Percentiles rank a stretch among this genome's conserved stretches.
These are phyloP conservation scores for Paecilomyces fulvus DNA, from an alignment of 2,329 filamentous ascomycete genomes.

Conservation along the genomic window DNA sequence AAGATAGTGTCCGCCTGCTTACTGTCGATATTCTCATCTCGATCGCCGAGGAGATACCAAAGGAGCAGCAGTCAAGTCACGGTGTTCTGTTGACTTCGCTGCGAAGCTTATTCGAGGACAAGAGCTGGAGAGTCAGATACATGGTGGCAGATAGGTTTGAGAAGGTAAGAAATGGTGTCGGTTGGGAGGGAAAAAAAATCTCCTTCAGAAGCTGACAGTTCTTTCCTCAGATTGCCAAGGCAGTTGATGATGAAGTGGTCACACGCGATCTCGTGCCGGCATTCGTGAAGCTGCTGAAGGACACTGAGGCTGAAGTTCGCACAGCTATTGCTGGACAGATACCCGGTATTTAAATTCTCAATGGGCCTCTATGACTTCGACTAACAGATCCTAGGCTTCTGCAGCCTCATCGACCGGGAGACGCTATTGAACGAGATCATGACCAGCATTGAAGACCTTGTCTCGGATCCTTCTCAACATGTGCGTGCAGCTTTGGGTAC, in stretches of 20 bases:
- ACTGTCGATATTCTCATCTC: constrained; percentile 95
- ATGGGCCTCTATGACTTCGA: background rate
- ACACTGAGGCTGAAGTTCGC: constrained; percentile 94
- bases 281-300: constrained; percentile 95
- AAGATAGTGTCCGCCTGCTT: constrained; percentile 91
- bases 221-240: constrained; percentile 77
- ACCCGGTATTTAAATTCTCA: constrained; percentile 50
- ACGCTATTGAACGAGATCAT: constrained; percentile 93
- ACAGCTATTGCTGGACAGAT: constrained; percentile 97
- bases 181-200: background rate
- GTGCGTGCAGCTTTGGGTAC: constrained; percentile 91
- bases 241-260: constrained; percentile 94
- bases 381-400: constrained; percentile 60
- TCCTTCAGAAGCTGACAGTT: background rate
- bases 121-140: constrained; percentile 98
- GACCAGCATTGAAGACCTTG: constrained; percentile 90
- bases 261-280: constrained; percentile 88
- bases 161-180: constrained; percentile 58
- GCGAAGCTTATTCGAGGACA: constrained; percentile 92
- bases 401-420: constrained; percentile 74
- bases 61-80: constrained; percentile 95
- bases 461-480: constrained; percentile 93
- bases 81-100: constrained; percentile 85
- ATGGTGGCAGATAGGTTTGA: constrained; percentile 99
- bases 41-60: constrained; percentile 93